Evolutionary conservation across 306 rosid genomes (phyloP).

Genomic region (Quercus mongolica): DNA sequence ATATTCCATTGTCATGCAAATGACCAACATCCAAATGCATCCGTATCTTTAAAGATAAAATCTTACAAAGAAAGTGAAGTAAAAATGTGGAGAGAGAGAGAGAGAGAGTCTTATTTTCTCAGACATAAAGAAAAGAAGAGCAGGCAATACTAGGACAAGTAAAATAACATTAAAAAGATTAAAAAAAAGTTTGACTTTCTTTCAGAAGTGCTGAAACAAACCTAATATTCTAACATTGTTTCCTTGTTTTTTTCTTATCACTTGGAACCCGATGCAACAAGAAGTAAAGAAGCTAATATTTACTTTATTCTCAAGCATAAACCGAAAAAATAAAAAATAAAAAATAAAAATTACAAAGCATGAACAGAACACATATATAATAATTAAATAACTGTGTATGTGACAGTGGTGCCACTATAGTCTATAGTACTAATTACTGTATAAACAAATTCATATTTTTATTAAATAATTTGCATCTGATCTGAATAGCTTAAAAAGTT

Average conservation of each 20-base stretch:
- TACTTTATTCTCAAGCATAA: conserved; percentile 8
- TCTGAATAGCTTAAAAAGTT: neutral
- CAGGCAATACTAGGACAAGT: neutral
- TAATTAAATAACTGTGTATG: neutral
- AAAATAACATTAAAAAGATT: neutral
- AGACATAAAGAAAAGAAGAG: conserved; percentile 6
- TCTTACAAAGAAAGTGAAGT: neutral
- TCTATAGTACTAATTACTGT: neutral
- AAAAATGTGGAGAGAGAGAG: neutral
- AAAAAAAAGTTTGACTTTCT: neutral
- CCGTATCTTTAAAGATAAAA: neutral
- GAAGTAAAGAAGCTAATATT: conserved; percentile 19
- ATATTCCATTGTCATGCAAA: neutral
- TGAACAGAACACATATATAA: neutral
- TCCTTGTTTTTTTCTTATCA: neutral
- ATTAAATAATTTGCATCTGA: neutral
- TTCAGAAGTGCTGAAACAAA: neutral
- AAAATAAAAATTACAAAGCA: neutral
- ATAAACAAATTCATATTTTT: neutral
- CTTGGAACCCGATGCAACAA: neutral
- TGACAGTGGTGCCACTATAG: neutral
- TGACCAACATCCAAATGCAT: neutral
- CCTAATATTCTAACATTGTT: neutral
- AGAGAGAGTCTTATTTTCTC: neutral
- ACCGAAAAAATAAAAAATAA: neutral